Evolutionary conservation across 257 asterid species (phyloP), one percentile per base, ranked within the genome.

Genomic region (Solanum bulbocastanum): DNA sequence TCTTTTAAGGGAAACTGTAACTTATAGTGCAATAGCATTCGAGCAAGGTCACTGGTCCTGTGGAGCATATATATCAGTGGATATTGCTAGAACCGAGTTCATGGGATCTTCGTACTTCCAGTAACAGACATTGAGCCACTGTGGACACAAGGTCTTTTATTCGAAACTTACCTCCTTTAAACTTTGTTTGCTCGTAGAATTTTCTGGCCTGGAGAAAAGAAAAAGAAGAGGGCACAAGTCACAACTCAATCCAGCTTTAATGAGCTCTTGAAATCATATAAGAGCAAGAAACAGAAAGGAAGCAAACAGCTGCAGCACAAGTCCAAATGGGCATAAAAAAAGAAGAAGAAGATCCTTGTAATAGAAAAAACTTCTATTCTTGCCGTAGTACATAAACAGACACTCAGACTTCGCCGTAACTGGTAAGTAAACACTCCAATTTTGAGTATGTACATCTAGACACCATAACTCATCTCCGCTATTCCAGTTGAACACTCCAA

Each of bases 111-210:
- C 10, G 37, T 15, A 42, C 65, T 15, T 79, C n/a, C 60, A 25
- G n/a, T 15, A 42, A 42, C 65, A 44, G 32, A 37, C 44, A 74
- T 25, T 72, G 49, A 10, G 84, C 84, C 39, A 27, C 66, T 4
- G 84, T 9, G 66, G 85, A 27, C 85, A 81, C 66, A 81, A 27
- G 84, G n/a, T 56, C 10, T 56, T 46, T 46, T 27, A 81, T 30
- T 49, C 10, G 6, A 81, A 87, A 89, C 96, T 89, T 89, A 96
- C 99, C 98, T 91, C 99, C 99, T 92, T 90, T 92, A 89, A 96
- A 97, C 81, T 96, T 96, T 87, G 98, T 93, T 90, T 97, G 98
- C 92, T 94, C 96, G 3, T 87, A 92, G 92, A 97, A 97, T 71
- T 92, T 68, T 91, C 88, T 96, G 76, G 98, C 99, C 99, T 97